These are phyloP conservation scores for Leptographium radiaticola DNA, from an alignment of 2,329 filamentous ascomycete genomes.

Conservation along the genomic window DNA sequence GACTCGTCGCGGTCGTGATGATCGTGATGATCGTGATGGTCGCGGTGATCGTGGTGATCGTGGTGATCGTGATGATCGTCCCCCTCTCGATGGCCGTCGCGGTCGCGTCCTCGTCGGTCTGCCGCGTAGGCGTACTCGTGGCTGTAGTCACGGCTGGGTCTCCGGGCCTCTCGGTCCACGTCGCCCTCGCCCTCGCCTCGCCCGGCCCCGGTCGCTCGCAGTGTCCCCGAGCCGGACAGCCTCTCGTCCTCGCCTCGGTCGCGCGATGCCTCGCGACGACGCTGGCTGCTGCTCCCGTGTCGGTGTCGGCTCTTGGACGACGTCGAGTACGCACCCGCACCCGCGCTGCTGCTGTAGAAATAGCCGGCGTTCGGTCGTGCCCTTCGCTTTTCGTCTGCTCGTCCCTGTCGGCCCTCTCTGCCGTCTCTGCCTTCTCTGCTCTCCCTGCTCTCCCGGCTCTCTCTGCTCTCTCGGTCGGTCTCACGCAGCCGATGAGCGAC, in stretches of 20 bases:
- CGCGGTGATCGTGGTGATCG: conserved; percentile 10
- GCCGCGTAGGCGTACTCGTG: conserved; percentile 12
- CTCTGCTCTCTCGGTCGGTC: conserved; percentile 12
- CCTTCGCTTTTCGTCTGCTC: neutral
- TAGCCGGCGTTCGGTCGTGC: neutral
- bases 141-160: neutral
- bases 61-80: conserved; percentile 16
- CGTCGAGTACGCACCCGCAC: neutral
- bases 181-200: conserved; percentile 8
- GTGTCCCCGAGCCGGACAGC: neutral
- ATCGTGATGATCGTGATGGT: neutral
- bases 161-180: neutral
- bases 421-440: conserved; percentile 7
- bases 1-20: neutral
- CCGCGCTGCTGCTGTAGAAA: no score
- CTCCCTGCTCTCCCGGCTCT: conserved; percentile 6
- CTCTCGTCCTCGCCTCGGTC: conserved; percentile 17
- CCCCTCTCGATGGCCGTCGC: conserved; percentile 4
- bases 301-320: conserved; percentile 2
- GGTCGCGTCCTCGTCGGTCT: conserved; percentile 10
- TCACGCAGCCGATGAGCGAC: conserved; percentile 15
- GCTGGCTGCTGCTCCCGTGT: conserved; percentile 10
- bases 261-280: conserved; percentile 13
- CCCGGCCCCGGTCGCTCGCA: neutral
- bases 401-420: conserved; percentile 9